Evolutionary conservation across 257 asterid genomes (phyloP).

Genomic region (Solanum sitiens): DNA sequence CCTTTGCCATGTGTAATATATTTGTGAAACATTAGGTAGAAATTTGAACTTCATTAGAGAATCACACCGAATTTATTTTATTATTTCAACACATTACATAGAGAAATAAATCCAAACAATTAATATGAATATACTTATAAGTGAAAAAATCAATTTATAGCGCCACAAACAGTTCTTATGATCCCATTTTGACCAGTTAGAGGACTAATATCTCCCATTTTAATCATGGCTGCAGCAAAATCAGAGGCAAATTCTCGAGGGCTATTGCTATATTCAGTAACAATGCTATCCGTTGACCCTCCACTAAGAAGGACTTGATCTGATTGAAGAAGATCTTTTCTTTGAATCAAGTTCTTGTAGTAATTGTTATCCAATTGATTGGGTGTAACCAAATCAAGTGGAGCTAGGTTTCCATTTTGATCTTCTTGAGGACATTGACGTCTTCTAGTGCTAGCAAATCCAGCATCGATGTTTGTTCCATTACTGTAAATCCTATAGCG

Average conservation of each 20-base stretch:
- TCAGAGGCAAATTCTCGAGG: constrained; percentile 14
- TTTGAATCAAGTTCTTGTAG: constrained; percentile 13
- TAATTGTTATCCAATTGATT: constrained; percentile 36
- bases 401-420: constrained; percentile 26
- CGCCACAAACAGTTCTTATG: neutral
- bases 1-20: no score
- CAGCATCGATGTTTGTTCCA: constrained; percentile 24
- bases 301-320: constrained; percentile 7
- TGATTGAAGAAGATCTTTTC: constrained; percentile 36
- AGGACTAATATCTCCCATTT: constrained; percentile 29
- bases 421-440: constrained; percentile 1
- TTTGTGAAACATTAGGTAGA: no score
- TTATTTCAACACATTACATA: neutral
- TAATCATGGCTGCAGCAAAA: constrained; percentile 33
- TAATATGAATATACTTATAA: no score
- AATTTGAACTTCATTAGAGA: no score
- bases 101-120: neutral
- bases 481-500: constrained; percentile 30
- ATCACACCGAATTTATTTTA: neutral
- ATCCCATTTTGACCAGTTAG: neutral
- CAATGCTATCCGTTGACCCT: neutral
- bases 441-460: constrained; percentile 23
- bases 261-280: neutral
- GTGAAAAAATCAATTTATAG: no score
- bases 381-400: constrained; percentile 43